Evolutionary conservation across 2,329 filamentous ascomycete genomes (phyloP).

Genomic region (Arthroderma sp.): DNA sequence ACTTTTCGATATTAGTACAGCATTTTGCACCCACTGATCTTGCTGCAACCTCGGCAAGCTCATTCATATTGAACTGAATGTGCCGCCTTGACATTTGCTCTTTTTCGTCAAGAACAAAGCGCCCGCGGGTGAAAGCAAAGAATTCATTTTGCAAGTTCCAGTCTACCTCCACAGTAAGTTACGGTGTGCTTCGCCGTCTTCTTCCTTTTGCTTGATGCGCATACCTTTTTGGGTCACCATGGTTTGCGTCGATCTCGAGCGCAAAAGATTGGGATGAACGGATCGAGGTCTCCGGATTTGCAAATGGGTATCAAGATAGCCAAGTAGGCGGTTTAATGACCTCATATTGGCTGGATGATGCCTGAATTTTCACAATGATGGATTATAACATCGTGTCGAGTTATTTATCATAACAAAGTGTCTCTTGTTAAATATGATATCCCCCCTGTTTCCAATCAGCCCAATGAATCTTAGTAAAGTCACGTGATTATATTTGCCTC

Average conservation of each 20-base stretch:
- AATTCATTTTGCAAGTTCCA: constrained; percentile 5
- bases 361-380: background rate
- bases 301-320: background rate
- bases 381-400: background rate
- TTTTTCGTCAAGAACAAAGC: constrained; percentile 8
- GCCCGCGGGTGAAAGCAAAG: constrained; percentile 9
- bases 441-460: too few species aligned
- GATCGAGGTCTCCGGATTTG: background rate
- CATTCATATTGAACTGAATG: constrained; percentile 24
- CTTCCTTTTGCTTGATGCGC: background rate
- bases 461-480: too few species aligned
- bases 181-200: background rate
- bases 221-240: background rate
- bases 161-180: background rate
- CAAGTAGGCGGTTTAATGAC: background rate
- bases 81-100: constrained; percentile 4
- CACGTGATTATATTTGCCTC: too few species aligned
- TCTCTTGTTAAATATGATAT: background rate
- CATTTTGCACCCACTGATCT: constrained; percentile 20
- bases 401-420: background rate
- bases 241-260: background rate
- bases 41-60: constrained; percentile 23
- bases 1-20: constrained; percentile 6
- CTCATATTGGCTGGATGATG: background rate
- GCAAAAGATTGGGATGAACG: background rate